Base-by-base conservation (phyloP, 805 yeast genomes). In the Pichia paraexigua region DNA sequence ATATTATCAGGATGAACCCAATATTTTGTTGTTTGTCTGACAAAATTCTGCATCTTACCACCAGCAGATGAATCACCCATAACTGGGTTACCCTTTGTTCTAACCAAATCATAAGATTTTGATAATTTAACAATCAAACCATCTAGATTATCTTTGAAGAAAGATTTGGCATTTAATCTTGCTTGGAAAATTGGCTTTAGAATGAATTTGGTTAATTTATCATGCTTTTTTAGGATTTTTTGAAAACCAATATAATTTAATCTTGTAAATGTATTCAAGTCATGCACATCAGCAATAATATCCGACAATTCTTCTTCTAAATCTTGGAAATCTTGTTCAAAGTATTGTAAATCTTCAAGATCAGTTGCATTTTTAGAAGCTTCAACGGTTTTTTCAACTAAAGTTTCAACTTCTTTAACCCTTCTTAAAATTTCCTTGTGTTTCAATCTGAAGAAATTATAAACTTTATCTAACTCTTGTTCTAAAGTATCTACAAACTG, bases 1-100 rank as follows among this genome's bases (percentile, higher is more conserved):
- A 94, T 90, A 68, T 94, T 92, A 69, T 94, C 98, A 2, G 97
- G 97, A 64, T 94, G 99, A 32, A 94, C 98, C 99, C 99, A 94
- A 71, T 94, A 94, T 66, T 94, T 94, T 9, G 99, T 94, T 21
- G 99, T 94, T 71, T 94, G 99, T 70, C 99, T 85, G 45, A 94
- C 98, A 63, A 94, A 94, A 72, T 94, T 94, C 69, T 94, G 99
- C 75, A 91, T 97, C 43, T 85, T 78, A 43, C 99, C 99, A 63
- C 99, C 99, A n/a, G 99, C 97, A 6, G 97, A 67, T 5, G 96
- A 83, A 70, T 94, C 99, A 57, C 98, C 98, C 62, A 81, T 78
- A 41, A 89, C 87, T 15, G 99, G 98, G 64, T 89, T 87, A 60
- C 99, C 99, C 60, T 96, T 80, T 1, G 98, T 94, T 67, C 98